Percentiles rank a stretch among this genome's conserved stretches.
Evolutionary conservation across 208 protist species (phyloP).

Genomic region (Leptomonas pyrrhocoris): DNA sequence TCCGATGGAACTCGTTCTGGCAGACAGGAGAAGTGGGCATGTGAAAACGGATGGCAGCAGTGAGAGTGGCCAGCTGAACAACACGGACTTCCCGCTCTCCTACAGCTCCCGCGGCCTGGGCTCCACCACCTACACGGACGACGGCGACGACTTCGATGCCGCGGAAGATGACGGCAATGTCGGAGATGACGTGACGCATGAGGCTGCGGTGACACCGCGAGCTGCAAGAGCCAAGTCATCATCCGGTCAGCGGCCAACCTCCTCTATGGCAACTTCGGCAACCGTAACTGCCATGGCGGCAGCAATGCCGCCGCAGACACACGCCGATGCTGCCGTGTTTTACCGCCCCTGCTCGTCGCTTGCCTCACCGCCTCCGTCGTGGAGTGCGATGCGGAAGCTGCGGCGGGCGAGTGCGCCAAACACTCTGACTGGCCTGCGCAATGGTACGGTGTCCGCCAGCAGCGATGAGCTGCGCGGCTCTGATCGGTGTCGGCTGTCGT

Average conservation of each 20-base stretch:
- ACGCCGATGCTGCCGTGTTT: background rate
- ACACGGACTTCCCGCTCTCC: slow-evolving; percentile 1
- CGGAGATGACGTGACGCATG: background rate
- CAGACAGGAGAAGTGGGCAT: background rate
- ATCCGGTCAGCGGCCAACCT: background rate
- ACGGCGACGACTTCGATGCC: slow-evolving; percentile 6
- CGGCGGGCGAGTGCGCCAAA: background rate
- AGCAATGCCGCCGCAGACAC: background rate
- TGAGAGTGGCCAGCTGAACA: background rate
- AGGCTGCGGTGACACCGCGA: background rate
- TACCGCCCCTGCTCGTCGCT: background rate
- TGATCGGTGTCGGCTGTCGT: background rate
- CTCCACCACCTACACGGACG: slow-evolving; percentile 3
- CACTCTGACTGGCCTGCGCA: background rate
- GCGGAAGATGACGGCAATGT: slow-evolving; percentile 6
- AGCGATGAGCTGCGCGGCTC: background rate
- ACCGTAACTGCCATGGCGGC: background rate
- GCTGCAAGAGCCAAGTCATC: background rate
- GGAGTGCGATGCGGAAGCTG: slow-evolving; percentile 21
- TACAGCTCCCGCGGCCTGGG: slow-evolving; percentile 11
- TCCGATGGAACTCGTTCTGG: background rate
- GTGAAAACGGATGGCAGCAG: background rate
- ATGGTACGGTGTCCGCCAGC: background rate
- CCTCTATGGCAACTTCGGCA: background rate
- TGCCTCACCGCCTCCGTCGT: background rate